Evolutionary conservation across 805 yeast genomes (phyloP).

Genomic region (Yamadazyma laniorum): DNA sequence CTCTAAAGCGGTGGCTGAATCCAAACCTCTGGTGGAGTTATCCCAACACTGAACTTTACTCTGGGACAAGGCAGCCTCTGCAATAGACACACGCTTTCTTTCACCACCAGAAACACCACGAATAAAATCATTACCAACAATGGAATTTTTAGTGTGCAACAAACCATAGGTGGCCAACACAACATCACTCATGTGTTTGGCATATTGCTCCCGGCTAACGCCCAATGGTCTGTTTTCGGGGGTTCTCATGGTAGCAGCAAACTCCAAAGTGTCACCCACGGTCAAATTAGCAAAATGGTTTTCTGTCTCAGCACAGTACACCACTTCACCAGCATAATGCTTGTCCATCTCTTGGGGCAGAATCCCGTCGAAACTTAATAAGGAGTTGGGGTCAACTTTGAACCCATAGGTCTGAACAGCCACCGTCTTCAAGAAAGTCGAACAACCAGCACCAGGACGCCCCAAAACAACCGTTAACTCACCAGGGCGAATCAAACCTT

Average conservation of each 20-base stretch:
- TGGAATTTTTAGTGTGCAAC: constrained; percentile 54
- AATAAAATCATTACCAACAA: constrained; percentile 62
- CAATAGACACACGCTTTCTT: constrained; percentile 79
- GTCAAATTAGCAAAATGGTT: constrained; percentile 55
- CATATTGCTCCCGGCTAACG: constrained; percentile 33
- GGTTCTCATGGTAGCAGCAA: constrained; percentile 53
- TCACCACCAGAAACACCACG: constrained; percentile 87
- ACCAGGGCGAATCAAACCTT: constrained; percentile 33
- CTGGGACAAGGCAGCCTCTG: constrained; percentile 68
- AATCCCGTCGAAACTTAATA: constrained; percentile 35
- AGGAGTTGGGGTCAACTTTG: constrained; percentile 30
- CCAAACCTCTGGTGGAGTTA: constrained; percentile 84
- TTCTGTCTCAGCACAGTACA: constrained; percentile 53
- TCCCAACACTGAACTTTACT: constrained; percentile 58
- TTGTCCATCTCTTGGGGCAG: constrained; percentile 26
- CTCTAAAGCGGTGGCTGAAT: constrained; percentile 79
- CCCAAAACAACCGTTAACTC: constrained; percentile 42
- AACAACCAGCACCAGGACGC: constrained; percentile 44
- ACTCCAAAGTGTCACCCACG: constrained; percentile 55
- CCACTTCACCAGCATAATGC: constrained; percentile 37
- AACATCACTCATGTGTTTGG: constrained; percentile 42
- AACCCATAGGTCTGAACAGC: constrained; percentile 40
- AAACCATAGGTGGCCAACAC: constrained; percentile 48
- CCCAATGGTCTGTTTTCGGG: constrained; percentile 45
- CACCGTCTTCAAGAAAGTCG: constrained; percentile 39